Base-by-base conservation (phyloP, 129 eudicot species). In the Arctium minus region DNA sequence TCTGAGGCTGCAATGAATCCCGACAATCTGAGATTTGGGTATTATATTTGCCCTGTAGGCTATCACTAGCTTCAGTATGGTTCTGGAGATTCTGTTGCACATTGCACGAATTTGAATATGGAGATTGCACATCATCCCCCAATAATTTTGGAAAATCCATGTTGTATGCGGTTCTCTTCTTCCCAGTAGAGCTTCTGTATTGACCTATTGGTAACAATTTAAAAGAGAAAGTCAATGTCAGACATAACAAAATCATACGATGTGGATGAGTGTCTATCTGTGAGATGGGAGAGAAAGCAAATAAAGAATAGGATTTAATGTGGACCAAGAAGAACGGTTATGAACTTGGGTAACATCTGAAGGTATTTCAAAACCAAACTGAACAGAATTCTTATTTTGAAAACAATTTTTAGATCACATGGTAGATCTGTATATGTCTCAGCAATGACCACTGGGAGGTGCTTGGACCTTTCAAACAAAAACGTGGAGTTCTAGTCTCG, bases 101-200 rank as follows among this genome's bases (percentile, higher is more conserved):
- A 10, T 46, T 79, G 80, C 76, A 39, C 60, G 71, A 30, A n/a
- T 81, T 80, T 40, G 75, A 33, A 85, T 70, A 33, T 17, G 86
- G 72, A 53, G 83, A 74, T 33, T 76, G 78, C 77, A 80, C 83
- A 40, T 70, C 79, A 72, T 75, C 88, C 69, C 74, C 81, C 68
- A 48, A 50, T 18, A 74, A 10, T 78, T 32, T 44, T 71, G 88
- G 60, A 64, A 42, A 8, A 72, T 75, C 84, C 72, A 81, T 68
- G 70, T 74, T 27, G 82, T 65, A 70, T 39, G 79, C 70, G 15
- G 65, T 50, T 50, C 65, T 86, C 27, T 81, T 74, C 36, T 74
- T 79, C 67, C 75, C 85, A 68, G 65, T 70, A 76, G 75, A 80
- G 85, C 78, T 56, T 69, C 50, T 69, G 78, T 85, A 80, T 67